These are phyloP conservation scores for Crucihimalaya himalaica DNA, from an alignment of 345 rosid species.

Conservation along the genomic window DNA sequence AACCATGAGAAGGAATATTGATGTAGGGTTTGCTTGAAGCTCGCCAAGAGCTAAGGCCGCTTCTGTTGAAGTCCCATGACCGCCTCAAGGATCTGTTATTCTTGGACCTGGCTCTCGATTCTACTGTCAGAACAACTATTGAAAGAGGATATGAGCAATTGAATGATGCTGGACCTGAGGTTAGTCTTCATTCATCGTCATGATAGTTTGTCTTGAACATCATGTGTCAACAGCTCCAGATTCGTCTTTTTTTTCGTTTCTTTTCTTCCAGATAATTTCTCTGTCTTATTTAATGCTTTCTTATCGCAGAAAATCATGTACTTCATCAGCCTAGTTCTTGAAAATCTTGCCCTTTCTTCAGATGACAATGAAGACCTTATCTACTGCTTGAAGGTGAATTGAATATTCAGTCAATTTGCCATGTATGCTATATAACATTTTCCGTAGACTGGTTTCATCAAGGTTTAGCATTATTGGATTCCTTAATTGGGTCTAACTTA, in stretches of 20 bases:
- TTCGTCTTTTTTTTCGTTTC: neutral
- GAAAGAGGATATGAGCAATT: constrained; percentile 93
- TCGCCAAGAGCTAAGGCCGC: constrained; percentile 87
- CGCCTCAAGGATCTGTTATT: constrained; percentile 94
- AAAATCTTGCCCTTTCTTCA: constrained; percentile 88
- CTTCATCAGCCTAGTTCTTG: constrained; percentile 78
- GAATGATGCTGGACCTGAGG: constrained; percentile 84
- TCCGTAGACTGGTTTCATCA: neutral
- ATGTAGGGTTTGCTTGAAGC: constrained; percentile 94
- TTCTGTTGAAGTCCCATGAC: constrained; percentile 62
- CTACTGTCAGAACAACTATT: constrained; percentile 91
- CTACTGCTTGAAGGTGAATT: constrained; percentile 88
- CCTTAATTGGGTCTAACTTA: neutral
- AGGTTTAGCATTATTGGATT: constrained; percentile 7
- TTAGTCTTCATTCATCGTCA: constrained; percentile 34
- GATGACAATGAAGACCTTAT: constrained; percentile 94
- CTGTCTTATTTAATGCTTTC: constrained; percentile 27
- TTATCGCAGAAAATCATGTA: constrained; percentile 78
- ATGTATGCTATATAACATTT: constrained; percentile 7
- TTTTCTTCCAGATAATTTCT: neutral
- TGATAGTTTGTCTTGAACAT: constrained; percentile 3
- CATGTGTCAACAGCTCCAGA: constrained; percentile 6
- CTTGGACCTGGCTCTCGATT: constrained; percentile 92
- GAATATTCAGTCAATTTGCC: constrained; percentile 22
- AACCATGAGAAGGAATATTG: constrained; percentile 19